Evolutionary conservation across 2,329 filamentous ascomycete species (phyloP).

Genomic region (Achaetomium macrosporum): DNA sequence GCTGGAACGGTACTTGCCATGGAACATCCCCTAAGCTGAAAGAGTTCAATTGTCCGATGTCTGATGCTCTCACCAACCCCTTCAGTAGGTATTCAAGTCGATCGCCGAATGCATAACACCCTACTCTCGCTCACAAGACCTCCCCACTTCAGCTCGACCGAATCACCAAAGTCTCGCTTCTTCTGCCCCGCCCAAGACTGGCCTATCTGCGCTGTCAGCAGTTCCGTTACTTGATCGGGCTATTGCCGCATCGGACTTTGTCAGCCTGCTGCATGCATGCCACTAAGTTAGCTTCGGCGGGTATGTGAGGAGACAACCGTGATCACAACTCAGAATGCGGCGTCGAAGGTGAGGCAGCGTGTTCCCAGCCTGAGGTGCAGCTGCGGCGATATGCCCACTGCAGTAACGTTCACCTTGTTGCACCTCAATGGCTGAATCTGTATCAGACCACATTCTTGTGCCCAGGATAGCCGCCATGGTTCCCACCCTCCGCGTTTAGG

Average conservation of each 20-base stretch:
- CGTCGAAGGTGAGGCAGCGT: conserved; percentile 7
- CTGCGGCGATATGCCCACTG: neutral
- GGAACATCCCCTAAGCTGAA: no score
- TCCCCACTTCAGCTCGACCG: no score
- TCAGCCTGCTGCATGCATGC: conserved; percentile 22
- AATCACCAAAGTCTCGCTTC: neutral
- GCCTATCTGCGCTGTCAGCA: neutral
- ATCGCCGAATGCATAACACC: no score
- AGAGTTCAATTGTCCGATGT: no score
- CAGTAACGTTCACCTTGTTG: neutral
- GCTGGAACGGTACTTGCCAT: neutral
- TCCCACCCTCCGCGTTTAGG: conserved; percentile 11
- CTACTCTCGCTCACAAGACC: no score
- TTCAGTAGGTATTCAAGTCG: no score
- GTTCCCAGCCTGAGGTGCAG: conserved; percentile 3
- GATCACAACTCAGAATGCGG: conserved; percentile 20
- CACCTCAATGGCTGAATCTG: conserved; percentile 1
- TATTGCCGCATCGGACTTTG: neutral
- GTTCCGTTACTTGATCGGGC: neutral
- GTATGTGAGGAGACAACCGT: conserved; percentile 23
- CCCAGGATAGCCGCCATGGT: conserved; percentile 19
- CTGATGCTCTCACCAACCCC: no score
- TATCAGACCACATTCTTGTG: neutral
- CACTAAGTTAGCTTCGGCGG: conserved; percentile 27
- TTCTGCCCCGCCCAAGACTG: no score